Conservation (phyloP, 1,139 yeast species). For the Meyerozyma sp. region DNA sequence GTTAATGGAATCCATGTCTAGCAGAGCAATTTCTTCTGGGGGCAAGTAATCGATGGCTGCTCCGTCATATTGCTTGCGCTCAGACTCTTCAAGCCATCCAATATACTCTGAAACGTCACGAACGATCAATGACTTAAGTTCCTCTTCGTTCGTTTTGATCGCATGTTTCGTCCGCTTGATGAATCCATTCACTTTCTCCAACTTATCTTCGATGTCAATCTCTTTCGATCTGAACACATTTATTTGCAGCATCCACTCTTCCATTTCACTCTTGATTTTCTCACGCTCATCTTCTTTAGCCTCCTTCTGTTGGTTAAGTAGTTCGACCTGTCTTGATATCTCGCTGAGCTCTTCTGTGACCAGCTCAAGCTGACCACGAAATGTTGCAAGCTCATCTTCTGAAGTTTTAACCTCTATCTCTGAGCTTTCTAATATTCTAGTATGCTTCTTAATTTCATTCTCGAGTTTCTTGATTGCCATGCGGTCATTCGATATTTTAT, state of each 20-base stretch:
- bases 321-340: slow-evolving; percentile 21
- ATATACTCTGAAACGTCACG: slow-evolving; percentile 51
- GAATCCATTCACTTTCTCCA: slow-evolving; percentile 51
- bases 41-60: slow-evolving; percentile 36
- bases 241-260: slow-evolving; percentile 47
- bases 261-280: slow-evolving; percentile 39
- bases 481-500: slow-evolving; percentile 57
- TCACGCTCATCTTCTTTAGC: slow-evolving; percentile 32
- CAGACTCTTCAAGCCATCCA: slow-evolving; percentile 44
- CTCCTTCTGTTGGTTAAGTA: slow-evolving; percentile 23
- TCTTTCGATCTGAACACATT: slow-evolving; percentile 64
- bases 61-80: slow-evolving; percentile 29
- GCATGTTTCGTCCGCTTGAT: slow-evolving; percentile 38
- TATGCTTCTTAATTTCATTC: slow-evolving; percentile 57
- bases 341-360: slow-evolving; percentile 30
- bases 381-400: slow-evolving; percentile 23
- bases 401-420: slow-evolving; percentile 29
- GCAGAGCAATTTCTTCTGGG: slow-evolving; percentile 47
- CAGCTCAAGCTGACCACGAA: slow-evolving; percentile 26
- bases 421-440: slow-evolving; percentile 41
- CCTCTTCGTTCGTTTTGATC: slow-evolving; percentile 31
- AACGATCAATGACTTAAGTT: slow-evolving; percentile 36
- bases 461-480: slow-evolving; percentile 60
- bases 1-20: slow-evolving; percentile 49
- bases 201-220: slow-evolving; percentile 58